Base-by-base conservation (phyloP, 768 basidiomycete species). In the Trametes gibbosa region DNA sequence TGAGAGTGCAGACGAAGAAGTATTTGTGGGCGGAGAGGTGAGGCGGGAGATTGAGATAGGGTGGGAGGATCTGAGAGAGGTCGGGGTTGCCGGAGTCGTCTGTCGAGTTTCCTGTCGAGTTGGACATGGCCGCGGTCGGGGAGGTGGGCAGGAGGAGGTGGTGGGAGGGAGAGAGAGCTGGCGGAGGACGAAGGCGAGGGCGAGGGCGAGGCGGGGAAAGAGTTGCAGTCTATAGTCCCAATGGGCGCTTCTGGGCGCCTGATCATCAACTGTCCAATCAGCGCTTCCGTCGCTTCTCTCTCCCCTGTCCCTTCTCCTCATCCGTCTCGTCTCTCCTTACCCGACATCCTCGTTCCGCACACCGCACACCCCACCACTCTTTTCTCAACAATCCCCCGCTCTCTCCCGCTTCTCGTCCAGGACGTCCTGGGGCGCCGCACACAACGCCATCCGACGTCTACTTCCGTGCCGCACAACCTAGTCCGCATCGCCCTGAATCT, bases 11-110 rank as follows among this genome's bases (percentile, higher is more conserved):
- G 63, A 93, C 92, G 47, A 90, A 83, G 70, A 93, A 92, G 66
- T 94, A 94, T 73, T 93, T 92, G 79, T 92, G 91, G 0, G 91
- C 91, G 29, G 82, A 84, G 35, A 93, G 79, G 70, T 90, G 91
- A 1, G 91, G 81, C 0, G 91, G 81, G 5, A 92, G 82, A 64
- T 87, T 76, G 68, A 93, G 84, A 23, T 84, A 89, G 53, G 78
- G 72, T 17, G 91, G 91, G 8, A 92, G 65, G 65, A 65, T 63
- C 46, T 63, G 45, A 48, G 59, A 53, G 64, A 60, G 59, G 43
- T 55, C 58, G 21, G 57, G 65, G 41, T 37, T 23, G 32, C 14
- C 50, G 17, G 32, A 47, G 24, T 52, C 35, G 61, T 62, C 55
- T 14, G 57, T 55, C 29, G 62, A 58, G 62, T 56, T 61, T 23